Conservation (phyloP, 202 grass and related monocot genomes). For the Musa balbisiana region DNA sequence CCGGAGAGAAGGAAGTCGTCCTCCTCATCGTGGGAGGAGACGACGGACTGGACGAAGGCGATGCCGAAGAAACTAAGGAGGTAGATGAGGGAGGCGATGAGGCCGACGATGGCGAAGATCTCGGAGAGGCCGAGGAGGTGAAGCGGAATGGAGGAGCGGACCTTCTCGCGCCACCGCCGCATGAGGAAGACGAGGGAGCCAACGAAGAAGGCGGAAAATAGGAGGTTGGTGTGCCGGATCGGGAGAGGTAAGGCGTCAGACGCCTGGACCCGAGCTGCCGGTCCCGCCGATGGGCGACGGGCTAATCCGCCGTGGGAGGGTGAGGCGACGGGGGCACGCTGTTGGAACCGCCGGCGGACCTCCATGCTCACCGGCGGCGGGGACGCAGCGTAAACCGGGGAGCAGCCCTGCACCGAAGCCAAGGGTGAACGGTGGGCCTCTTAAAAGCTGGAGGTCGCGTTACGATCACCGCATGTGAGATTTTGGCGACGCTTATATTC, state of each 20-base stretch:
- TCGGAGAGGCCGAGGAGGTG: conserved; percentile 55
- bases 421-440: too few relatives aligned
- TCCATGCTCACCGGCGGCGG: neutral
- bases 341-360: neutral
- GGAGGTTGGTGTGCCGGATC: conserved; percentile 76
- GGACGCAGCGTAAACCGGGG: neutral
- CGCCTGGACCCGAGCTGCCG: conserved; percentile 41
- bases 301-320: neutral
- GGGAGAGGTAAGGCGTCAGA: conserved; percentile 79
- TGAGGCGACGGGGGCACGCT: neutral
- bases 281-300: neutral
- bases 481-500: too few relatives aligned
- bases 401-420: too few relatives aligned
- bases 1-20: conserved; percentile 48
- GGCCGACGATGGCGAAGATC: conserved; percentile 71
- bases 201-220: conserved; percentile 73
- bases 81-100: conserved; percentile 91
- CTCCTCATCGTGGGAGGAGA: conserved; percentile 73
- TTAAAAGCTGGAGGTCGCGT: too few relatives aligned
- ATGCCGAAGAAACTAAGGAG: conserved; percentile 97
- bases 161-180: conserved; percentile 87
- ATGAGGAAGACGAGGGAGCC: conserved; percentile 69
- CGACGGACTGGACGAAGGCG: conserved; percentile 85
- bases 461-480: neutral
- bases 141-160: conserved; percentile 70